Percentiles rank a stretch among this genome's conserved stretches.
These are phyloP conservation scores for Penicillium atrosanguineum DNA, from an alignment of 495 filamentous ascomycete genomes.

Conservation along the genomic window DNA sequence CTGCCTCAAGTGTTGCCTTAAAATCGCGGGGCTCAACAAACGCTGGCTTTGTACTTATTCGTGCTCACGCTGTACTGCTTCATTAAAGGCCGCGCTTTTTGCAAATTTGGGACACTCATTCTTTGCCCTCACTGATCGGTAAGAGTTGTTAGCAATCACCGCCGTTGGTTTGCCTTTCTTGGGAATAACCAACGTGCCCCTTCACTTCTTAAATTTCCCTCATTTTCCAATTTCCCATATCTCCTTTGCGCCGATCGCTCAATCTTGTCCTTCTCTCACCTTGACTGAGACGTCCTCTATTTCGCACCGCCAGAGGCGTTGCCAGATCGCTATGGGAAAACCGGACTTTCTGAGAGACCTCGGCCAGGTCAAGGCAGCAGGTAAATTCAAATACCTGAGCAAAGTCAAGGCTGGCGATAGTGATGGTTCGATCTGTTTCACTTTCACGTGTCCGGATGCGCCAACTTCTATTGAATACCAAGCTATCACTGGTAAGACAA, in stretches of 20 bases:
- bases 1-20: background rate
- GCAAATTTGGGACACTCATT: too few relatives aligned
- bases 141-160: too few relatives aligned
- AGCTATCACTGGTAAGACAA: background rate
- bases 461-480: background rate
- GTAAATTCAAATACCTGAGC: constrained; percentile 36
- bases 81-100: too few relatives aligned
- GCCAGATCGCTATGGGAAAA: constrained; percentile 49
- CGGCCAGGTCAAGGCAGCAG: constrained; percentile 30
- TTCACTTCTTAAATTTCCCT: too few relatives aligned
- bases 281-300: too few relatives aligned
- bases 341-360: constrained; percentile 55
- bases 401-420: constrained; percentile 55
- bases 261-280: too few relatives aligned
- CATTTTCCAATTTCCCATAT: too few relatives aligned
- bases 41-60: background rate
- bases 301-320: background rate
- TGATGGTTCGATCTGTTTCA: constrained; percentile 62
- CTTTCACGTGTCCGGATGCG: constrained; percentile 25
- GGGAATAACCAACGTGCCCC: too few relatives aligned
- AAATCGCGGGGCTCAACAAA: background rate
- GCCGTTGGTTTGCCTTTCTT: too few relatives aligned
- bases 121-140: too few relatives aligned
- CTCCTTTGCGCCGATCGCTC: too few relatives aligned
- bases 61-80: background rate